These are phyloP conservation scores for Parathielavia appendiculata DNA, from an alignment of 495 filamentous ascomycete genomes.

Conservation along the genomic window DNA sequence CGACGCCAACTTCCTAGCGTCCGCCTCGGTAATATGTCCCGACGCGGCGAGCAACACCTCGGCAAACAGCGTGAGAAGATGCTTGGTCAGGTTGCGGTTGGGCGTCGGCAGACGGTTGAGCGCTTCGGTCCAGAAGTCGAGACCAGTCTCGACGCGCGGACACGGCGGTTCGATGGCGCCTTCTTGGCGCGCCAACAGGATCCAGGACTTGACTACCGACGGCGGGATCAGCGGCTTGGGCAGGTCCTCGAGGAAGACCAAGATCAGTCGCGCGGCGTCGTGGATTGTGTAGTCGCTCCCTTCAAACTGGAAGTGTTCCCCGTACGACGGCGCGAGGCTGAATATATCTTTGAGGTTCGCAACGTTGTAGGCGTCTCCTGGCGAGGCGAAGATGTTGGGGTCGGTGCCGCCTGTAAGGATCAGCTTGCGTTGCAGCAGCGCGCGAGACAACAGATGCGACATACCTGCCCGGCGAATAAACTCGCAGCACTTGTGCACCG, in stretches of 20 bases:
- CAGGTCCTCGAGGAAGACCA: slow-evolving; percentile 25
- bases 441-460: background rate
- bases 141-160: slow-evolving; percentile 24
- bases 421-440: background rate
- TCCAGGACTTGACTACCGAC: slow-evolving; percentile 25
- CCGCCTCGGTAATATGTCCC: slow-evolving; percentile 18
- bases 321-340: slow-evolving; percentile 20
- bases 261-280: slow-evolving; percentile 27
- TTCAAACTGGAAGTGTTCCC: slow-evolving; percentile 26
- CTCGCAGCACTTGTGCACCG: slow-evolving; percentile 32
- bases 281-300: slow-evolving; percentile 24
- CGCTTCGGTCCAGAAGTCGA: slow-evolving; percentile 34
- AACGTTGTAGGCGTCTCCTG: slow-evolving; percentile 26
- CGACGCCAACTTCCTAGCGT: slow-evolving; percentile 25
- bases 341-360: slow-evolving; percentile 23
- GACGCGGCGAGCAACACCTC: slow-evolving; percentile 18
- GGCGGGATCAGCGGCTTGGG: slow-evolving; percentile 28
- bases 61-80: slow-evolving; percentile 27
- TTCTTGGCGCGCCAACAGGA: slow-evolving; percentile 27
- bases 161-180: slow-evolving; percentile 28
- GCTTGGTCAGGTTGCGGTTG: slow-evolving; percentile 28
- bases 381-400: slow-evolving; percentile 21
- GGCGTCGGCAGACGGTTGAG: slow-evolving; percentile 29
- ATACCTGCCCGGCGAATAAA: slow-evolving; percentile 25
- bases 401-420: slow-evolving; percentile 15